Evolutionary conservation across 202 grass and related monocot genomes (phyloP).

Genomic region (Schoenoplectus tabernaemontani): DNA sequence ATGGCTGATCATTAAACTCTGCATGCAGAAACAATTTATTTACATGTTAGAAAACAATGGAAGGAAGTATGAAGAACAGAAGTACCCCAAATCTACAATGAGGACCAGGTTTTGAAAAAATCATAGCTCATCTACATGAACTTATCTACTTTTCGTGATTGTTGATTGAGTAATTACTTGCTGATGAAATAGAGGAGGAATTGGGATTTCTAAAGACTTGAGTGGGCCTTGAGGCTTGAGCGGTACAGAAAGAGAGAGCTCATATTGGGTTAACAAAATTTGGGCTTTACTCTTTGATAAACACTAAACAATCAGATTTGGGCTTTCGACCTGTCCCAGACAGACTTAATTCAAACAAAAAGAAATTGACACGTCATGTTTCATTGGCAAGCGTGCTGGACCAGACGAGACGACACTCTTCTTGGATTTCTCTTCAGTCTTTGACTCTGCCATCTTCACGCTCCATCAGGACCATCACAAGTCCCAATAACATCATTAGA

Average conservation of each 20-base stretch:
- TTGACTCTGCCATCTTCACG: too few relatives aligned
- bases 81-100: too few relatives aligned
- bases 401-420: not conserved
- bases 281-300: too few relatives aligned
- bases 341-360: not conserved
- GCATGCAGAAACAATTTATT: not conserved
- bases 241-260: not conserved
- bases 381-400: too few relatives aligned
- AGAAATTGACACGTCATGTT: not conserved
- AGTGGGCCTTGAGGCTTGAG: not conserved
- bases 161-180: not conserved
- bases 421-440: not conserved
- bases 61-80: too few relatives aligned
- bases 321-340: not conserved
- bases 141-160: too few relatives aligned
- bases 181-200: not conserved
- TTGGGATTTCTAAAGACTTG: not conserved
- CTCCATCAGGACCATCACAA: not conserved
- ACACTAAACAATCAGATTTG: too few relatives aligned
- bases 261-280: not conserved
- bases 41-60: not conserved
- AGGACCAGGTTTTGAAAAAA: too few relatives aligned
- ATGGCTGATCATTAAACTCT: conserved; percentile 29
- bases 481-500: not conserved
- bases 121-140: too few relatives aligned